Evolutionary conservation across 2,329 filamentous ascomycete species (phyloP), one percentile per base, ranked within the genome.

Genomic region (Beauveria pseudobassiana): DNA sequence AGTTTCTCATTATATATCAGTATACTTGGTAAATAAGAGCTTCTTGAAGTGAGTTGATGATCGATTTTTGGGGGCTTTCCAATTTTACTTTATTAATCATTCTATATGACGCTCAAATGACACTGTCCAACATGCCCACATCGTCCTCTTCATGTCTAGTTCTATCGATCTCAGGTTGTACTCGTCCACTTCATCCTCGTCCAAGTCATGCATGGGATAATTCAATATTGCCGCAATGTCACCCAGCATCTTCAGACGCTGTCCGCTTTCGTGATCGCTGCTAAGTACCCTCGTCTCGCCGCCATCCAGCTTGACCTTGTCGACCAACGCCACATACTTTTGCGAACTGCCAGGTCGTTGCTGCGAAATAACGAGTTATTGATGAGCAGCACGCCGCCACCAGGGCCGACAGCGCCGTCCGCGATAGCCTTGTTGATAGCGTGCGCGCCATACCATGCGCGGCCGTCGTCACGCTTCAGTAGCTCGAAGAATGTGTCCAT

Each of bases 181-280:
- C 69, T 69, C 75, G 6, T 78, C 78, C 8, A 77, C 78, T 3
- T 78, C 86, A 2, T 88, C 86, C 40, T 93, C 87, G 65, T 96
- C 90, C 50, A 96, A 78, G 66, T 96, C 92, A 20, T 84, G 77
- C 43, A 98, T 82, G 0, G 95, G 93, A 72, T 93, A 99, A 14
- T 93, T 97, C 65, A 97, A 77, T 30, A 97, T 88, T 1, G 92
- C 92, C 18, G 93, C 95, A 64, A 99, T 88, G 20, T 92, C 90
- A 1, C 95, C 93, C 63, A 98, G 73, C 14, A 87, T 89, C 66
- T 93, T 90, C 16, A 99, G 76, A 63, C 92, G 81, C 76, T 89
- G 88, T 1, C 95, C 95, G 72, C 93, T 97, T 77, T 97, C 93
- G 73, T 98, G 93, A 70, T 96, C 89, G 69, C 90, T 93, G 73